Conservation (phyloP, 495 filamentous ascomycete genomes). For the Annulohypoxylon bovei region DNA sequence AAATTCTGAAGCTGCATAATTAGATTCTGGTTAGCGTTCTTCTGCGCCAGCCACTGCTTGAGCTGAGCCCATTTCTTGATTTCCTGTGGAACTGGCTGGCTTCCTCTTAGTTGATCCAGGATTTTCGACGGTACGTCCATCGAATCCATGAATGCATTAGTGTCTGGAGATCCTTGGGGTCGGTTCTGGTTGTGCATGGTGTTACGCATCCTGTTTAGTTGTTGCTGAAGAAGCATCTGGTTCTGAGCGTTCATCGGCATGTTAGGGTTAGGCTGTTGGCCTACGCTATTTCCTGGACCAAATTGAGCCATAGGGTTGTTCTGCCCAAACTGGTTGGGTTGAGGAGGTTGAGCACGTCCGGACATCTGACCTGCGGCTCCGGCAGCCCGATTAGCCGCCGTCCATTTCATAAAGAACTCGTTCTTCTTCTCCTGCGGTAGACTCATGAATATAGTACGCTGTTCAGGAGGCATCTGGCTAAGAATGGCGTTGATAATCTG, state of each 20-base stretch:
- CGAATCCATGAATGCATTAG: slow-evolving; percentile 48
- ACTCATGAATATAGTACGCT: slow-evolving; percentile 40
- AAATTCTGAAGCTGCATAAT: slow-evolving; percentile 45
- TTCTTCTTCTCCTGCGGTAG: slow-evolving; percentile 54
- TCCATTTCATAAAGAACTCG: slow-evolving; percentile 55
- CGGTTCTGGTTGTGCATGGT: slow-evolving; percentile 31
- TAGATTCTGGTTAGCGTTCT: slow-evolving; percentile 49
- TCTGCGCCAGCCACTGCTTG: slow-evolving; percentile 67
- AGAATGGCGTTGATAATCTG: slow-evolving; percentile 51
- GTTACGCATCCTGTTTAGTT: slow-evolving; percentile 44
- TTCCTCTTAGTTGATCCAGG: slow-evolving; percentile 34
- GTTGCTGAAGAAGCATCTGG: slow-evolving; percentile 49
- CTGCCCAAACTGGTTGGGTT: slow-evolving; percentile 46
- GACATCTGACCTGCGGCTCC: slow-evolving; percentile 33
- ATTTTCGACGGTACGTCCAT: slow-evolving; percentile 49
- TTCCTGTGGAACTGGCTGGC: slow-evolving; percentile 56
- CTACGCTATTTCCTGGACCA: slow-evolving; percentile 39
- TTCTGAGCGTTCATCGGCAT: slow-evolving; percentile 51
- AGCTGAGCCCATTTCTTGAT: slow-evolving; percentile 78
- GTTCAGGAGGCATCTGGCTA: slow-evolving; percentile 46
- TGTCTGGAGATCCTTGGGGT: slow-evolving; percentile 24
- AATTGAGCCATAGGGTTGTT: slow-evolving; percentile 47
- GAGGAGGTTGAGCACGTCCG: slow-evolving; percentile 46
- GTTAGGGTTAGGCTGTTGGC: slow-evolving; percentile 38
- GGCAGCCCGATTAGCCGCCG: slow-evolving; percentile 29